Evolutionary conservation across 805 yeast species (phyloP).

Genomic region (Lipomyces kockii): DNA sequence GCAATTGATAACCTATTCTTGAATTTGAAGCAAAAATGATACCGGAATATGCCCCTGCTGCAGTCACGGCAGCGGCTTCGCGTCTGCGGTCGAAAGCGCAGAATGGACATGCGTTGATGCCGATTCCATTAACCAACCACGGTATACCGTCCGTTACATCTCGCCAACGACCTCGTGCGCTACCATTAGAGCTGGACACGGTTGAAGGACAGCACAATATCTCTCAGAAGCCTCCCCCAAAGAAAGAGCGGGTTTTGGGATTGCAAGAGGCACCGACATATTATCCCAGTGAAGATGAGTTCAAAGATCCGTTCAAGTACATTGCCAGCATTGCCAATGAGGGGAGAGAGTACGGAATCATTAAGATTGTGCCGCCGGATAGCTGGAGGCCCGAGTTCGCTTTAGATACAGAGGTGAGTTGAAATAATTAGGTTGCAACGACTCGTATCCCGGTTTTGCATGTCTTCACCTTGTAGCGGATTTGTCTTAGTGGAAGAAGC

Average conservation of each 20-base stretch:
- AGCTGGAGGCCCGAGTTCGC: constrained; percentile 50
- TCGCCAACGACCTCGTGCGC: constrained; percentile 27
- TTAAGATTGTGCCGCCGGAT: constrained; percentile 70
- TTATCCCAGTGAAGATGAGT: constrained; percentile 59
- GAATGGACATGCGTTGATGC: constrained; percentile 1
- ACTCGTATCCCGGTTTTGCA: not conserved
- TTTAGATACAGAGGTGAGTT: constrained; percentile 42
- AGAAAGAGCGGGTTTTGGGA: constrained; percentile 40
- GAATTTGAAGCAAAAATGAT: not conserved
- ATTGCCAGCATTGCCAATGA: constrained; percentile 57
- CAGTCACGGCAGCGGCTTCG: not conserved
- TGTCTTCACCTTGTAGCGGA: not conserved
- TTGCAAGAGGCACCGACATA: constrained; percentile 60
- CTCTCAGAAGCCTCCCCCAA: constrained; percentile 26
- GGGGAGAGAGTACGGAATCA: constrained; percentile 71
- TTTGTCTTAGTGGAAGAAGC: not conserved
- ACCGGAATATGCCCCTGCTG: constrained; percentile 2
- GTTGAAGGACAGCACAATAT: constrained; percentile 16
- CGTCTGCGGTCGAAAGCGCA: constrained; percentile 8
- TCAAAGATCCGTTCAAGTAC: constrained; percentile 67
- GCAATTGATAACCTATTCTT: not conserved
- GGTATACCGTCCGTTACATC: constrained; percentile 33
- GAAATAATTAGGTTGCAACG: not conserved
- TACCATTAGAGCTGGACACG: constrained; percentile 18
- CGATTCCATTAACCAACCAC: constrained; percentile 25